Evolutionary conservation across 306 rosid genomes (phyloP).

Genomic region (Canavalia ensiformis): DNA sequence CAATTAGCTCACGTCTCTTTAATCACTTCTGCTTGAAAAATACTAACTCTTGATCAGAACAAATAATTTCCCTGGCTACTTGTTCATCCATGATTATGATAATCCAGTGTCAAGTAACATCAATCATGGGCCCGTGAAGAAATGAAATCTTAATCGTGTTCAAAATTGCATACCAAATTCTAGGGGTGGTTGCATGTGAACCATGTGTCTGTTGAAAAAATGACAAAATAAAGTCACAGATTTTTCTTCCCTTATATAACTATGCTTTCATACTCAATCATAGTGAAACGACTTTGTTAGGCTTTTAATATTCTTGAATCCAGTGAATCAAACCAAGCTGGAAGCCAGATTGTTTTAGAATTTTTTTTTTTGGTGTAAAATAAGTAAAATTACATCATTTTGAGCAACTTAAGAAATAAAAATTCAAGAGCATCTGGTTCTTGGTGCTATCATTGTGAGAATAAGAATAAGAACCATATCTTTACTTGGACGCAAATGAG

Average conservation of each 20-base stretch:
- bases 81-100: no score
- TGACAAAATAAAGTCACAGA: constrained; percentile 53
- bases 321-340: constrained; percentile 32
- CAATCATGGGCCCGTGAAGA: no score
- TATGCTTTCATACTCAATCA: constrained; percentile 5
- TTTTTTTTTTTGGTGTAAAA: background rate
- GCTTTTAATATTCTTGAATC: constrained; percentile 40
- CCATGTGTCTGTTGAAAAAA: constrained; percentile 50
- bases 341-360: constrained; percentile 8
- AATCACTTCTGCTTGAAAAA: no score
- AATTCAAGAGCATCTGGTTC: constrained; percentile 50
- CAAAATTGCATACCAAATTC: no score
- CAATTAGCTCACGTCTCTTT: no score
- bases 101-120: no score
- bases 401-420: constrained; percentile 33
- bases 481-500: constrained; percentile 40
- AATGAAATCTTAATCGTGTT: no score
- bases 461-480: constrained; percentile 38
- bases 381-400: background rate
- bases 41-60: no score
- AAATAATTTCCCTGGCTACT: no score
- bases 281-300: background rate
- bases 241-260: background rate
- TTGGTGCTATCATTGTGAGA: constrained; percentile 43
- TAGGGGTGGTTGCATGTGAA: no score